A percentile compares a stretch with the other conserved stretches of the same genome.
Conservation (phyloP, 2,329 filamentous ascomycete species). For the Kalmusia sp. region DNA sequence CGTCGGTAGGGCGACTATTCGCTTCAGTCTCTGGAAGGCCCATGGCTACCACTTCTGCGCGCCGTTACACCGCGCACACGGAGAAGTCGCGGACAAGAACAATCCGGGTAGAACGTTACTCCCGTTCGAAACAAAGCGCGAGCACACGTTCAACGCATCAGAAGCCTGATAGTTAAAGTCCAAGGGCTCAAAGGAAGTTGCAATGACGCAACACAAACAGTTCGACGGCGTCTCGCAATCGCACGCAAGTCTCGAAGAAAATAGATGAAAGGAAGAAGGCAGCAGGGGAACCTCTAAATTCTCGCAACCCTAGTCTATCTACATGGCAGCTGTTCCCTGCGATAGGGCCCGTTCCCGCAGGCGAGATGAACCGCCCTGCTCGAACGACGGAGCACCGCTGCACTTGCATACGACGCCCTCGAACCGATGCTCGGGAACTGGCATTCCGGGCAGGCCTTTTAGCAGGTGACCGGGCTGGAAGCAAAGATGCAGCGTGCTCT, state of each 20-base stretch:
- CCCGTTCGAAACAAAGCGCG: background rate
- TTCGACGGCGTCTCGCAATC: background rate
- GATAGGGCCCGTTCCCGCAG: background rate
- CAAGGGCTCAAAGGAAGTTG: background rate
- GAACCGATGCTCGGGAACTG: background rate
- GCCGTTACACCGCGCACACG: background rate
- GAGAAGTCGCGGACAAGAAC: background rate
- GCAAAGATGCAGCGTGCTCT: background rate
- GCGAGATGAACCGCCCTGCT: background rate
- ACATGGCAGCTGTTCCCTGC: no score
- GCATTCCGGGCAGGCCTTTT: background rate
- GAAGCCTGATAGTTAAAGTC: background rate
- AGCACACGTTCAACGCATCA: background rate
- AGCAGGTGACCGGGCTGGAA: background rate
- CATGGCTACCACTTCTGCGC: slow-evolving; percentile 1
- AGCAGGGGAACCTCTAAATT: no score
- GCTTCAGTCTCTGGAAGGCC: background rate
- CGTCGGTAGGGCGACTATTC: background rate
- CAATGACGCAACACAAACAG: no score
- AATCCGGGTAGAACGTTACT: slow-evolving; percentile 4
- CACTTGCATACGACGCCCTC: background rate
- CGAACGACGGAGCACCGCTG: background rate
- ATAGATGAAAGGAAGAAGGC: no score
- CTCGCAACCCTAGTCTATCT: background rate
- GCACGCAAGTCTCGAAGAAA: no score